phyloP scores from a whole-genome alignment of 208 protist species.

The Acanthamoeba royreba region DNA sequence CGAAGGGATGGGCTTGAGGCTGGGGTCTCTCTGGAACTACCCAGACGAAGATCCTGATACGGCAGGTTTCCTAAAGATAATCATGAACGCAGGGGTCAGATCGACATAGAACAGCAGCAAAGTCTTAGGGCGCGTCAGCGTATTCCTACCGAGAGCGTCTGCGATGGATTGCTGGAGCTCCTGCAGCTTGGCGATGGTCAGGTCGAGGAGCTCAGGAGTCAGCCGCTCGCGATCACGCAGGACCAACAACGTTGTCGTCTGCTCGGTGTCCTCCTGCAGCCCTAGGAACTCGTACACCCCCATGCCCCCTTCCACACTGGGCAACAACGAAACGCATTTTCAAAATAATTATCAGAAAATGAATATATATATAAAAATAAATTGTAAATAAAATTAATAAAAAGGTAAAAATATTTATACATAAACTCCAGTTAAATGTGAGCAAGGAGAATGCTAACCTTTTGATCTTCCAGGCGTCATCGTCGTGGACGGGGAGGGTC shows the following conservation, averaged over 20 bases:
- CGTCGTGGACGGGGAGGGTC: background rate
- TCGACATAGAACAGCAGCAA: too few relatives aligned
- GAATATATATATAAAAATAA: too few relatives aligned
- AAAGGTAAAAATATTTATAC: background rate
- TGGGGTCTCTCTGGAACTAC: background rate
- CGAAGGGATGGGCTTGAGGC: background rate
- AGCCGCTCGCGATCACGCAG: background rate
- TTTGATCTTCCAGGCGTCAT: constrained; percentile 17
- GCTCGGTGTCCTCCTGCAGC: background rate
- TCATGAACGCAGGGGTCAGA: too few relatives aligned
- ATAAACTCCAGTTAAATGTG: background rate
- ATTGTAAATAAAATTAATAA: background rate
- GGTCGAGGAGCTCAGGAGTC: background rate
- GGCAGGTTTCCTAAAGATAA: too few relatives aligned
- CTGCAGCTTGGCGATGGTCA: background rate
- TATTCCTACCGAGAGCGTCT: background rate
- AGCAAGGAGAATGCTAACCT: background rate
- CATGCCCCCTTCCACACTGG: background rate
- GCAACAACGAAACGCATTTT: too few relatives aligned
- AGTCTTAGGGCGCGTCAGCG: background rate
- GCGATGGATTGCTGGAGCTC: background rate
- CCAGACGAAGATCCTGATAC: background rate
- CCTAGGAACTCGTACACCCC: background rate
- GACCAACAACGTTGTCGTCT: background rate
- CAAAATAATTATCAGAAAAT: too few relatives aligned